Evolutionary conservation across 441 rosid genomes (phyloP).

Genomic region (Adansonia grandidieri): DNA sequence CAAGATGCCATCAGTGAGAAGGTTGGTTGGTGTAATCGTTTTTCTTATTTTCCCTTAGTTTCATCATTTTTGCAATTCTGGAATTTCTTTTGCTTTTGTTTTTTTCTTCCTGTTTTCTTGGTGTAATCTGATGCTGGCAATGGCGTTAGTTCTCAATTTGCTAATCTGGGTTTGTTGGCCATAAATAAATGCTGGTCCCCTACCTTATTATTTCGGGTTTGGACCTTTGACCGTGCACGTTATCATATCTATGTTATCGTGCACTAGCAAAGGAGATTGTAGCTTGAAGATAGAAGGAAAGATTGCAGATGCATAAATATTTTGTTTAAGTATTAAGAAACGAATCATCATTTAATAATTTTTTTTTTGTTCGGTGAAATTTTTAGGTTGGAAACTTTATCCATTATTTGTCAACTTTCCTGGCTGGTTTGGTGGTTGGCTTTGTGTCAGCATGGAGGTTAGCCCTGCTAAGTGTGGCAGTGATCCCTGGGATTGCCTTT

Average conservation of each 20-base stretch:
- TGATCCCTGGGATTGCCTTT: conserved; percentile 97
- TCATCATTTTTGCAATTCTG: background rate
- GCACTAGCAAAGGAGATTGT: conserved; percentile 30
- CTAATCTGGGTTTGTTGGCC: conserved; percentile 35
- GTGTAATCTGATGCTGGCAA: conserved; percentile 34
- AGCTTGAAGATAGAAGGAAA: background rate
- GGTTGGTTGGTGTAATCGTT: conserved; percentile 44
- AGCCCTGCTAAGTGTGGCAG: conserved; percentile 91
- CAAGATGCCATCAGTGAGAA: conserved; percentile 99
- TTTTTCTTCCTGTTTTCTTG: conserved; percentile 19
- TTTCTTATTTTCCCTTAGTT: background rate
- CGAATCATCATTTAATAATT: background rate
- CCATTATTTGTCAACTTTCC: conserved; percentile 91
- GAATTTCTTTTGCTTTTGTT: background rate
- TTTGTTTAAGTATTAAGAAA: background rate
- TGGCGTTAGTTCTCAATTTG: conserved; percentile 32
- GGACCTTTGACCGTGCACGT: conserved; percentile 37
- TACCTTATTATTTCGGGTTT: conserved; percentile 27
- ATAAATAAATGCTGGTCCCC: conserved; percentile 48
- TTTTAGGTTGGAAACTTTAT: conserved; percentile 93
- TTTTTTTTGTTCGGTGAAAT: background rate
- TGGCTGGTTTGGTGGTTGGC: conserved; percentile 98
- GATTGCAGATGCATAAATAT: background rate
- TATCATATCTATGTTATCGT: conserved; percentile 47
- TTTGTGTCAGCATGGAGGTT: conserved; percentile 98